Evolutionary conservation across 2,329 filamentous ascomycete genomes (phyloP), one percentile per base, ranked within the genome.

Genomic region (Fusarium sp.): DNA sequence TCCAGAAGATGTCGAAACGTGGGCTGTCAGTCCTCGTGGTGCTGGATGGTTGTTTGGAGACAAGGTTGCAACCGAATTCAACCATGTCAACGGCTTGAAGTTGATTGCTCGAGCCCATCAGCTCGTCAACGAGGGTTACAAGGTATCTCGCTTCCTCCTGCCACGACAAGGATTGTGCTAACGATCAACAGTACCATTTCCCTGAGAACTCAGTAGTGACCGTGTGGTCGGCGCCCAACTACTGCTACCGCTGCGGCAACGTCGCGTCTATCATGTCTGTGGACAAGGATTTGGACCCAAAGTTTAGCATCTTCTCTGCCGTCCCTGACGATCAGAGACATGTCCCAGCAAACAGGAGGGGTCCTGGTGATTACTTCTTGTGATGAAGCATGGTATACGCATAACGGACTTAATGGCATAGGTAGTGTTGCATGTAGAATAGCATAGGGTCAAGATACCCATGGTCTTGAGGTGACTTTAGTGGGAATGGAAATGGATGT

Each of bases 31-130:
- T 55, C 95, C 95, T 7, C 86, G 95, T 70, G 95, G 95, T 32
- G 95, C 95, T n/a, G 95, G 95, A 1, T 99, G 97, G 82, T 92
- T 96, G 1, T 99, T 99, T 76, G 95, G 95, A 31, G 93, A 95
- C 53, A 96, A 98, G 79, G 95, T 99, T 19, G 95, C 97, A 40
- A 95, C 90, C 67, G 97, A 99, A 76, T 99, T 99, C 77, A 88
- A 99, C 64, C 92, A 97, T 72, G 93, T 99, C 71, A 99, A 99
- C 76, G 92, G 90, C 59, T 91, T 99, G 82, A 95, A 91, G 64
- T 91, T 98, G 72, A 99, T 99, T 72, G 86, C 97, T 26, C 90
- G 95, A 45, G 95, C 95, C n/a, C 95, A 99, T 78, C 95, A 99
- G 79, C 85, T 99, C 3, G 97, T 97, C 70, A 96, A 99, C 72